Conservation (phyloP, 495 filamentous ascomycete genomes). For the Articulospora tetracladia region DNA sequence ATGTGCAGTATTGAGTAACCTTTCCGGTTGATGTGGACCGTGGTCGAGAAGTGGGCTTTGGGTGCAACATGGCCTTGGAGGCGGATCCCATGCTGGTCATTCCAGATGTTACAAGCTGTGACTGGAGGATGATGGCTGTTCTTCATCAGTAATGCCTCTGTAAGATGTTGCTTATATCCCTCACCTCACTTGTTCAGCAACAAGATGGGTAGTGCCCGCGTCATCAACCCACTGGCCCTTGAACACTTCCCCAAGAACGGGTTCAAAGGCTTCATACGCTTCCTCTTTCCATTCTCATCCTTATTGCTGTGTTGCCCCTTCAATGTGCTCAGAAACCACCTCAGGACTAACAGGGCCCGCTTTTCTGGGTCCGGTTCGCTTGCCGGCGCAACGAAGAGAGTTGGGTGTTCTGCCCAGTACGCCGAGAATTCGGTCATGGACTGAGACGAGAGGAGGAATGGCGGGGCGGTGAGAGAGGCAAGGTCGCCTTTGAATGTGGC, state of each 20-base stretch:
- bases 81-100: conserved; percentile 76
- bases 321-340: conserved; percentile 95
- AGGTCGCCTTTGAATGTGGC: conserved; percentile 96
- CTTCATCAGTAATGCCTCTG: not conserved
- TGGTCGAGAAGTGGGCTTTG: conserved; percentile 88
- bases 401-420: conserved; percentile 95
- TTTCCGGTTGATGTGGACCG: conserved; percentile 94
- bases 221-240: conserved; percentile 63
- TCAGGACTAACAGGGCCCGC: conserved; percentile 81
- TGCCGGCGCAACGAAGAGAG: conserved; percentile 81
- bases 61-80: conserved; percentile 98
- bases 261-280: conserved; percentile 97
- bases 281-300: conserved; percentile 89
- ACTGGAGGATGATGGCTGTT: conserved; percentile 92
- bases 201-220: conserved; percentile 59
- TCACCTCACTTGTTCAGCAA: conserved; percentile 67
- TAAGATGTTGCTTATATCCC: not conserved
- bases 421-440: conserved; percentile 92
- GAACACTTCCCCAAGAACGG: conserved; percentile 91
- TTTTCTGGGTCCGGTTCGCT: conserved; percentile 77
- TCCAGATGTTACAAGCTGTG: conserved; percentile 90
- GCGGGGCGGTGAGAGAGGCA: conserved; percentile 87
- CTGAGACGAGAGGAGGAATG: conserved; percentile 90
- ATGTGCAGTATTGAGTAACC: conserved; percentile 86
- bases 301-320: conserved; percentile 97